These are phyloP conservation scores for Aquilaria malaccensis DNA, from an alignment of 345 rosid species.

Conservation along the genomic window DNA sequence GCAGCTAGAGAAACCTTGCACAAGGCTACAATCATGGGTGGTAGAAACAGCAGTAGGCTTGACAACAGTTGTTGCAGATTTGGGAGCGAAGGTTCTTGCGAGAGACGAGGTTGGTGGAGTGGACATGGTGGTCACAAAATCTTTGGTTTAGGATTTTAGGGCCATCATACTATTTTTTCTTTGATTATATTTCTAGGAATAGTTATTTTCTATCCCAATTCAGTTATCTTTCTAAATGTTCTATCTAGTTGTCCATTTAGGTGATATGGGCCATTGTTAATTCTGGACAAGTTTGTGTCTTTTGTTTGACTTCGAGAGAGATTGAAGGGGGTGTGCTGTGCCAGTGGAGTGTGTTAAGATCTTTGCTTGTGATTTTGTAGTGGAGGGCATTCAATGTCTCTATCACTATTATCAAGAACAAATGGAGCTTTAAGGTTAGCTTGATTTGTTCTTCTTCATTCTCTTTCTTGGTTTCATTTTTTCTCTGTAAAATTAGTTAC, in stretches of 20 bases:
- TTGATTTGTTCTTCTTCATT: neutral
- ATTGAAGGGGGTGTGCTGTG: conserved; percentile 47
- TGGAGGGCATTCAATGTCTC: conserved; percentile 70
- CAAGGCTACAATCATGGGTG: conserved; percentile 40
- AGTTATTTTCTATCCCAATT: too few relatives aligned
- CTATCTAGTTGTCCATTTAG: conserved; percentile 6
- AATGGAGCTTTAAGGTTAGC: conserved; percentile 62
- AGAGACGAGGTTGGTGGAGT: conserved; percentile 58
- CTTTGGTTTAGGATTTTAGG: conserved; percentile 19
- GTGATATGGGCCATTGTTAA: conserved; percentile 13
- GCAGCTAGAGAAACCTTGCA: conserved; percentile 63
- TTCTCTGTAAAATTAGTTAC: conserved; percentile 7
- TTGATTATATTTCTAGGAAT: neutral
- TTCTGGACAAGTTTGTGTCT: neutral
- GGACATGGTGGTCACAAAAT: conserved; percentile 77
- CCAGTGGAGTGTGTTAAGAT: conserved; percentile 53
- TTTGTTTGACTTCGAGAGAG: conserved; percentile 6
- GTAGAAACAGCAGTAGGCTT: conserved; percentile 59
- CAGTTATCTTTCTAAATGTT: conserved; percentile 8
- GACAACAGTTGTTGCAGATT: conserved; percentile 77
- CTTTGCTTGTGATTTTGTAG: conserved; percentile 54
- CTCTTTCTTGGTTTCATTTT: neutral
- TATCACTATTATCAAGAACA: conserved; percentile 53
- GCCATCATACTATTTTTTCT: conserved; percentile 21
- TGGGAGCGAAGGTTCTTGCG: conserved; percentile 75